A percentile compares a stretch with the other conserved stretches of the same genome.
Conservation (phyloP, 2,329 filamentous ascomycete genomes). For the Ophidiomyces ophidiicola region DNA sequence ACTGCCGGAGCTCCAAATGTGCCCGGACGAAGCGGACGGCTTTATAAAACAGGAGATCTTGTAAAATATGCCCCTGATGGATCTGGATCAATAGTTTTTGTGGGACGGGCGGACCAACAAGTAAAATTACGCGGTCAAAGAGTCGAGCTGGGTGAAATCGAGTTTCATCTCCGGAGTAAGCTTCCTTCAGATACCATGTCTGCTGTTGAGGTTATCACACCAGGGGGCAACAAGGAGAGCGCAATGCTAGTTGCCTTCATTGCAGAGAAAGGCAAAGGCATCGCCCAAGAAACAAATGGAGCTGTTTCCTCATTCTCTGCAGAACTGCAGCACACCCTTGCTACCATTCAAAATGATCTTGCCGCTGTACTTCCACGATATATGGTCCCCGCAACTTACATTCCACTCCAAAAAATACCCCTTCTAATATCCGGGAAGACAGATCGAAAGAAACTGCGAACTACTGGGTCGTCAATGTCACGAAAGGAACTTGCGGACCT, state of each 20-base stretch:
- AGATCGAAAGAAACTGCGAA: constrained; percentile 23
- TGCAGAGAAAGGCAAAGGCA: constrained; percentile 23
- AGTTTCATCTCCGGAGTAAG: constrained; percentile 19
- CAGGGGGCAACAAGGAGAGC: constrained; percentile 30
- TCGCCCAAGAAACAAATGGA: constrained; percentile 21
- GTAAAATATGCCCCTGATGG: constrained; percentile 24
- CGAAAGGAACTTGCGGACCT: constrained; percentile 15
- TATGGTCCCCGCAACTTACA: constrained; percentile 29
- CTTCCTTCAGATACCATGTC: constrained; percentile 36
- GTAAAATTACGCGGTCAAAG: constrained; percentile 28
- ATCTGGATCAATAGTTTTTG: constrained; percentile 22
- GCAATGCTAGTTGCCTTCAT: constrained; percentile 39
- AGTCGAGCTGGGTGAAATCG: constrained; percentile 27
- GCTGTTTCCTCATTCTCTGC: constrained; percentile 22
- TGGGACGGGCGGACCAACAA: constrained; percentile 26
- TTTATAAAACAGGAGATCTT: constrained; percentile 30
- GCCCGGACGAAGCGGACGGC: constrained; percentile 13
- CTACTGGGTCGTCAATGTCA: constrained; percentile 16
- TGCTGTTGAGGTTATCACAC: constrained; percentile 40
- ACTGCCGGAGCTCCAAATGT: constrained; percentile 4
- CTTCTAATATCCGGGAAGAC: constrained; percentile 30
- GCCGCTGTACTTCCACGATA: constrained; percentile 24
- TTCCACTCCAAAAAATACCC: constrained; percentile 30
- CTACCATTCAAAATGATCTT: constrained; percentile 27
- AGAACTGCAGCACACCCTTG: constrained; percentile 22